Base-by-base conservation (phyloP, 2,329 filamentous ascomycete genomes). In the Diplodia sapinea region DNA sequence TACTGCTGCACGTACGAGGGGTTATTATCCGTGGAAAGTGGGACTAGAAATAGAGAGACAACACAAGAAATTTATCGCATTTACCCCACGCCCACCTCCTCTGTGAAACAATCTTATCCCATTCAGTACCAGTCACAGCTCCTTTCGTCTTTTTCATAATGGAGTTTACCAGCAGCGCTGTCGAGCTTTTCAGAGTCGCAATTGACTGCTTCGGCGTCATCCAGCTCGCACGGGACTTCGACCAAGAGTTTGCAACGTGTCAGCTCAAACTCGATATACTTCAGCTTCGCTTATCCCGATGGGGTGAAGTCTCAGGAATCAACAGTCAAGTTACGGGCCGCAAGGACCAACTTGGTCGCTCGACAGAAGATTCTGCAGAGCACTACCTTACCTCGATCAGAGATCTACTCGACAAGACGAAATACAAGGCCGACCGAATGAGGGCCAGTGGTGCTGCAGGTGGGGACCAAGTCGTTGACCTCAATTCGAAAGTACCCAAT, bases 201-300 rank as follows among this genome's bases (percentile, higher is more conserved):
- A 17, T 26, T 26, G n/a, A 23, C 12, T 26, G 8, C 49, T 23
- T 51, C 8, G 49, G 12, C n/a, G 17, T 17, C 49, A 51, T 23
- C 20, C 23, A 26, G 4, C n/a, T 26, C 49, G 49, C 49, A 23
- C 49, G 23, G 1, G 20, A 23, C 49, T 51, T 51, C 11, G 17
- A 43, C 5, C 15, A 43, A 43, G 40, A 43, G 15, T 43, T 43
- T 17, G 40, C 40, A 61, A 23, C 20, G 7, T 17, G 47, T 49
- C 56, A 61, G 36, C 12, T 61, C 36, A 61, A 49, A 20, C 56
- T 61, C 38, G 56, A 61, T 29, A 20, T 61, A 6, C 20, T 61
- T 17, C 56, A 61, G 15, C 17, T 61, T 33, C 56, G 56, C 3
- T 20, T 61, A 1, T 61, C 56, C 17, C 56, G 56, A 20, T 61